Base-by-base conservation (phyloP, 2,329 filamentous ascomycete genomes). In the Corynespora cassiicola region DNA sequence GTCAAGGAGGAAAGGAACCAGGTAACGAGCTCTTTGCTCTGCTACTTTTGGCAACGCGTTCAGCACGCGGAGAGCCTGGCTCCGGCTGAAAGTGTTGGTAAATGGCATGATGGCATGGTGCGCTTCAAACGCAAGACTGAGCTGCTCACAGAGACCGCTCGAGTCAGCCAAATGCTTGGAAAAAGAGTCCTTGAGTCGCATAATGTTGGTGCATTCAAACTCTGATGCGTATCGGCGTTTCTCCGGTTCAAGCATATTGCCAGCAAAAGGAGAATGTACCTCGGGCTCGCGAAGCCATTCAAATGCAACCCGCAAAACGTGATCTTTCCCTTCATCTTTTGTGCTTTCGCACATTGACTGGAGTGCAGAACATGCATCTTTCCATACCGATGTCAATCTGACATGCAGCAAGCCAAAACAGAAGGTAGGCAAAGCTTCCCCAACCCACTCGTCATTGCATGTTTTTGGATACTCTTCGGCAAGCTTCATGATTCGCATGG, bases 321-420 rank as follows among this genome's bases (percentile, higher is more conserved):
- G 74, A n/a, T n/a, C n/a, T n/a, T n/a, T n/a, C 20, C 86, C 83
- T 61, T 96, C 90, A 15, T 88, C 90, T 24, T 73, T 69, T 50
- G 86, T 85, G 15, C 78, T 79, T 51, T 88, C 79, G 14, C 84
- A 80, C 36, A 99, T 84, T 34, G 85, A 78, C 57, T 89, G 87
- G 58, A 99, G 71, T 1, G 88, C 84, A 37, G 84, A 80, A 33
- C 86, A 82, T 1, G 88, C 81, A 56, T 95, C 89, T 44, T 95
- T 88, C 88, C 92, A 96, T 5, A 95, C 76, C 22, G 90, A 90
- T 1, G 90, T 81, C 50, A 96, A 77, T 52, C 87, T 88, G 31
- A 95, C 84, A 1, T 91, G 94, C 43, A 97, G 78, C 68, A 96
- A 80, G 31, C 94, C 94, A 55, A 96, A 96, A 55, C 90, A 84